Conservation (phyloP, 192 early-diverging fungal genomes). For the Gamsiella multidivaricata region DNA sequence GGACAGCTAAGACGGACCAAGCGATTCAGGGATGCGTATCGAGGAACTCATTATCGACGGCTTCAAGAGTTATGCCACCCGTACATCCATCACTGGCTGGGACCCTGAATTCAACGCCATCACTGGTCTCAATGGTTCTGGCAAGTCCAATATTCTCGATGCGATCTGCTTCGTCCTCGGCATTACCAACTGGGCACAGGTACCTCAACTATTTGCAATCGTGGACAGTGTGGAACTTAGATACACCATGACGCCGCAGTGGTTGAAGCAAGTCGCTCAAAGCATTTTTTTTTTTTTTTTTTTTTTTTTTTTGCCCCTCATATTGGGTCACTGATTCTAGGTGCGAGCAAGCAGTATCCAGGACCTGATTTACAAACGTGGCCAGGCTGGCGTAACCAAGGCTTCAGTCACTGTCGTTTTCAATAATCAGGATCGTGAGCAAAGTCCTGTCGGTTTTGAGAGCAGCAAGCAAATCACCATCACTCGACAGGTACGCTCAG, state of each 20-base stretch:
- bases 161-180: constrained; percentile 99
- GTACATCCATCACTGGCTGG: constrained; percentile 98
- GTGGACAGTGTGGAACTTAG: no score
- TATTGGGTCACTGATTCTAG: constrained; percentile 40
- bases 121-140: constrained; percentile 97
- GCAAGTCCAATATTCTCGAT: constrained; percentile 98
- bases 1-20: no score
- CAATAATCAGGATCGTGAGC: constrained; percentile 87
- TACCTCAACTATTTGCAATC: no score
- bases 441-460: constrained; percentile 90
- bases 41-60: constrained; percentile 98
- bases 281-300: no score
- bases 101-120: constrained; percentile 98
- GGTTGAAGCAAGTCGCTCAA: no score
- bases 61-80: constrained; percentile 97
- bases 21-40: constrained; percentile 90
- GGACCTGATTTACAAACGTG: constrained; percentile 98
- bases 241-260: no score
- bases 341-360: constrained; percentile 93
- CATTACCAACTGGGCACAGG: constrained; percentile 91
- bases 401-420: constrained; percentile 98
- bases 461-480: constrained; percentile 88
- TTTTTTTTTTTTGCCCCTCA: neutral
- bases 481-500: constrained; percentile 88
- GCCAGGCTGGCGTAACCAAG: constrained; percentile 97